A percentile compares a stretch with the other conserved stretches of the same genome.
Conservation (phyloP, 805 yeast genomes). For the Hemisphaericaspora nanyangensis region DNA sequence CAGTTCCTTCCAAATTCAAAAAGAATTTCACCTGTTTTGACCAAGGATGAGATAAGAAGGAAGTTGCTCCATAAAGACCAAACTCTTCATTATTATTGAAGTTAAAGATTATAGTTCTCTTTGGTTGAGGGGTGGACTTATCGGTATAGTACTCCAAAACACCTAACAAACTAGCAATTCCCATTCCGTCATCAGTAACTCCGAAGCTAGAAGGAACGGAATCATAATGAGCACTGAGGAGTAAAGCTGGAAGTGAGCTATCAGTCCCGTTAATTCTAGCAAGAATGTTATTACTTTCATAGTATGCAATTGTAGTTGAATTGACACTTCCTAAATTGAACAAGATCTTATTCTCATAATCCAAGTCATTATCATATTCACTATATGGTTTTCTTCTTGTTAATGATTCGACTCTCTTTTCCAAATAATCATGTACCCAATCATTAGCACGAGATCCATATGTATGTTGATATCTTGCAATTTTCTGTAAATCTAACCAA, state of each 20-base stretch:
- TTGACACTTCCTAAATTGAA: slow-evolving; percentile 48
- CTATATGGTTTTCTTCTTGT: slow-evolving; percentile 26
- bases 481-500: slow-evolving; percentile 72
- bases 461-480: slow-evolving; percentile 70
- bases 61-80: slow-evolving; percentile 77
- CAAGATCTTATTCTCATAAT: slow-evolving; percentile 43
- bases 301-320: slow-evolving; percentile 56
- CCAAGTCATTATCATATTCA: slow-evolving; percentile 39
- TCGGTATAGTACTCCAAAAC: slow-evolving; percentile 47
- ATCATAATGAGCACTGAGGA: slow-evolving; percentile 84
- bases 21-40: slow-evolving; percentile 56
- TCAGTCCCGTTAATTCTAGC: slow-evolving; percentile 70
- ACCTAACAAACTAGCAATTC: slow-evolving; percentile 77
- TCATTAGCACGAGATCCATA: slow-evolving; percentile 76
- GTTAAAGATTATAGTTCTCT: slow-evolving; percentile 72
- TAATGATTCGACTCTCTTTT: slow-evolving; percentile 36
- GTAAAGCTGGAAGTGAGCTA: slow-evolving; percentile 56
- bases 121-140: slow-evolving; percentile 45
- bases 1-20: slow-evolving; percentile 87
- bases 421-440: slow-evolving; percentile 65
- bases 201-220: slow-evolving; percentile 86
- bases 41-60: slow-evolving; percentile 75
- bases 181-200: slow-evolving; percentile 90
- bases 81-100: slow-evolving; percentile 90
- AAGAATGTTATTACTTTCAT: slow-evolving; percentile 76